These are phyloP conservation scores for Fragilaria crotonensis DNA, from an alignment of 108 stramenopile species.

Conservation along the genomic window DNA sequence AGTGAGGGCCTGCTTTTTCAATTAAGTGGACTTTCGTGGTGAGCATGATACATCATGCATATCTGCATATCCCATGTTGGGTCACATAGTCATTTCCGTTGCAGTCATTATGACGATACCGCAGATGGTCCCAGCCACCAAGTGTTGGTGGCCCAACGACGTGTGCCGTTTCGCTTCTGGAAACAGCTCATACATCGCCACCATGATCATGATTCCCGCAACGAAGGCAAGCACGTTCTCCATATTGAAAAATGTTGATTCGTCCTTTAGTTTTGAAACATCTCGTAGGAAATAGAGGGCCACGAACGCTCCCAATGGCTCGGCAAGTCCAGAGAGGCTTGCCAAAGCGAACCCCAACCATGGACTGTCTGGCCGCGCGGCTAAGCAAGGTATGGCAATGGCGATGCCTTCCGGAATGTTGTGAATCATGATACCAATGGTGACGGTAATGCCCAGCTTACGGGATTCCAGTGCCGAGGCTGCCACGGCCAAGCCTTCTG, in stretches of 20 bases:
- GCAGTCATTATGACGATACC: conserved; percentile 50
- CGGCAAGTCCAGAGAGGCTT: conserved; percentile 63
- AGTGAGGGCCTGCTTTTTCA: not conserved
- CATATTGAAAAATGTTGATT: conserved; percentile 26
- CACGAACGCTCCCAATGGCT: conserved; percentile 65
- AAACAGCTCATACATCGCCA: conserved; percentile 66
- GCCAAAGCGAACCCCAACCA: conserved; percentile 69
- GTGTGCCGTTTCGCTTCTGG: conserved; percentile 56
- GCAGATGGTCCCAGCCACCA: conserved; percentile 27
- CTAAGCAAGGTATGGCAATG: conserved; percentile 73
- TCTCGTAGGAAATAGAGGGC: conserved; percentile 23
- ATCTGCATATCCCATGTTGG: not conserved
- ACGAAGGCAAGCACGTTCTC: conserved; percentile 78
- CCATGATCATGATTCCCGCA: conserved; percentile 81
- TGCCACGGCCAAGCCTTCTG: conserved; percentile 65
- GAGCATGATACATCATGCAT: not conserved
- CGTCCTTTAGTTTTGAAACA: not conserved
- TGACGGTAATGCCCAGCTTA: conserved; percentile 63
- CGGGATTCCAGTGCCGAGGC: conserved; percentile 59
- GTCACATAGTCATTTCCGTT: conserved; percentile 18
- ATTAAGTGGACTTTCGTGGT: not conserved
- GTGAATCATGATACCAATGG: conserved; percentile 76
- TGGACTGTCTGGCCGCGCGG: conserved; percentile 64
- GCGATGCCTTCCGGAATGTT: conserved; percentile 85
- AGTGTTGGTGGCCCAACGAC: conserved; percentile 11